phyloP scores from a whole-genome alignment of 2,329 filamentous ascomycete species.

The Thelonectria olida region DNA sequence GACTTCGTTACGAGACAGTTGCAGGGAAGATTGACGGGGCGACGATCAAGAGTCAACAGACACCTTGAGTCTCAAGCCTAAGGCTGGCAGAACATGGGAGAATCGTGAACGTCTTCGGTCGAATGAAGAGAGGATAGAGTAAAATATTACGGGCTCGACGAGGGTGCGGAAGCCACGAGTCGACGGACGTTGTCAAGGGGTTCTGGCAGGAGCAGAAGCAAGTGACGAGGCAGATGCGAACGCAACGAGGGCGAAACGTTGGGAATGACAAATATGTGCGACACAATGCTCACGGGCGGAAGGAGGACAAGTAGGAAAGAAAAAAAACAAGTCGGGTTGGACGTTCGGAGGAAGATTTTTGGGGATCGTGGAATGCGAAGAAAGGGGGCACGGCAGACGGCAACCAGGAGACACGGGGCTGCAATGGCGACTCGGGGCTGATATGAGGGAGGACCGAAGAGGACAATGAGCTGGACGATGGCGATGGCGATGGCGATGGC shows the following conservation, averaged over 20 bases:
- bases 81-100: constrained; percentile 45
- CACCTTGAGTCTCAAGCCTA: constrained; percentile 44
- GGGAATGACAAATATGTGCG: constrained; percentile 41
- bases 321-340: constrained; percentile 26
- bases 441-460: constrained; percentile 35
- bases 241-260: constrained; percentile 35
- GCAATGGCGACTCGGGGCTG: constrained; percentile 34
- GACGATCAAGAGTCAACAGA: constrained; percentile 44
- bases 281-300: constrained; percentile 40
- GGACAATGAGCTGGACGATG: constrained; percentile 40
- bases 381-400: constrained; percentile 45
- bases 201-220: constrained; percentile 39
- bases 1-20: constrained; percentile 36
- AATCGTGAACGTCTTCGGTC: constrained; percentile 33
- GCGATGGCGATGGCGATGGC: constrained; percentile 43
- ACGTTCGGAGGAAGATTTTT: constrained; percentile 27
- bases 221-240: constrained; percentile 39
- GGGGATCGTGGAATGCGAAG: constrained; percentile 35
- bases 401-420: constrained; percentile 31
- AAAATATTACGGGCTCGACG: constrained; percentile 42
- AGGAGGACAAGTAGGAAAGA: constrained; percentile 8
- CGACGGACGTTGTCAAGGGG: constrained; percentile 39
- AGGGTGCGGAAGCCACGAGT: constrained; percentile 30
- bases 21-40: constrained; percentile 30
- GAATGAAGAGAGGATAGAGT: constrained; percentile 27